Evolutionary conservation across 2,329 filamentous ascomycete genomes (phyloP).

Genomic region (Chalaropsis ovoidea): DNA sequence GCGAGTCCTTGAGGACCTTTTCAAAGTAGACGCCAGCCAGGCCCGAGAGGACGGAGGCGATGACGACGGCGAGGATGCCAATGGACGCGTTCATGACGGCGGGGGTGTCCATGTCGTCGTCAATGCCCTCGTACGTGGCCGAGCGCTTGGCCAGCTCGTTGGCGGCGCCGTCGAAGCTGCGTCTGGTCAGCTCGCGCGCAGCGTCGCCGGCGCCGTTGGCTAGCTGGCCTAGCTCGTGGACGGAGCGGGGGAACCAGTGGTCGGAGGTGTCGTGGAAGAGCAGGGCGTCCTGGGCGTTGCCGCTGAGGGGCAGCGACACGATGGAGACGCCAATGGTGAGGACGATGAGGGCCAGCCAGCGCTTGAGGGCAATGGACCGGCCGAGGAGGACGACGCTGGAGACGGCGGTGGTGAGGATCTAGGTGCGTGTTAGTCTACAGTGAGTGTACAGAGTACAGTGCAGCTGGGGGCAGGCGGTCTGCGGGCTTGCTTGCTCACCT

Average conservation of each 20-base stretch:
- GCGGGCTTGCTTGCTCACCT: constrained; percentile 40
- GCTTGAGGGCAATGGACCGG: constrained; percentile 56
- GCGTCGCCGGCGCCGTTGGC: constrained; percentile 41
- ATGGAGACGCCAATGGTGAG: constrained; percentile 74
- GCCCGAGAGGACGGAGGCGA: constrained; percentile 70
- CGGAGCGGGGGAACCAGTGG: constrained; percentile 65
- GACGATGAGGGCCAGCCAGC: constrained; percentile 71
- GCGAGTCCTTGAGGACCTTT: constrained; percentile 82
- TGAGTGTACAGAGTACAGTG: too few species aligned
- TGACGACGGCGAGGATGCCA: constrained; percentile 66
- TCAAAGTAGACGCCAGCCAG: constrained; percentile 81
- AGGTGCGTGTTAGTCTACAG: neutral
- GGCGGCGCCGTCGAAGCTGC: constrained; percentile 33
- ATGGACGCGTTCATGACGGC: constrained; percentile 48
- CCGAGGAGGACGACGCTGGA: constrained; percentile 74
- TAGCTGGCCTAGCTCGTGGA: constrained; percentile 61
- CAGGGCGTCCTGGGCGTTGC: constrained; percentile 46
- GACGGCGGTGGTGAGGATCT: constrained; percentile 78
- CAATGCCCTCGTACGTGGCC: constrained; percentile 83
- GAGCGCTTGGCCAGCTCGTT: constrained; percentile 49
- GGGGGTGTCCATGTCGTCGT: constrained; percentile 44
- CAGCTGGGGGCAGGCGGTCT: neutral
- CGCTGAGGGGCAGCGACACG: constrained; percentile 63
- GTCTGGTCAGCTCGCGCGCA: constrained; percentile 42
- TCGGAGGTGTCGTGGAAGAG: constrained; percentile 53